A percentile compares a stretch with the other conserved stretches of the same genome.
Evolutionary conservation across 768 basidiomycete genomes (phyloP).

Genomic region (Trametes coccinea): DNA sequence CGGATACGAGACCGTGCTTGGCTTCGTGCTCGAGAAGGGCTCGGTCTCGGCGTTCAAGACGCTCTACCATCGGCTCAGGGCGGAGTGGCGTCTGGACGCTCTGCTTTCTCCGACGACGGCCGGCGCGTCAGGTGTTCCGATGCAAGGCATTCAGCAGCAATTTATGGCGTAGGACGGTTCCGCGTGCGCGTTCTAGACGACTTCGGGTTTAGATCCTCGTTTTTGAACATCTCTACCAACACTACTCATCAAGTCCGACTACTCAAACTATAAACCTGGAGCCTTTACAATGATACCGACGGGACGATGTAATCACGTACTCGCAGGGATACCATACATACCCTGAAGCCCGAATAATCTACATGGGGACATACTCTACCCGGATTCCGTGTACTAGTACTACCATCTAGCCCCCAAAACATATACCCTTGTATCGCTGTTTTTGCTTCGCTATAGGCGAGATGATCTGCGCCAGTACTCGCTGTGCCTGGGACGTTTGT

Average conservation of each 20-base stretch:
- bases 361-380: not conserved
- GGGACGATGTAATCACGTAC: not conserved
- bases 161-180: conserved; percentile 19
- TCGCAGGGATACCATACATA: not conserved
- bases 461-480: too few relatives aligned
- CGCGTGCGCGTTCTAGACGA: not conserved
- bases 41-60: conserved; percentile 83
- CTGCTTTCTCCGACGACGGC: conserved; percentile 27
- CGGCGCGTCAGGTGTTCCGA: conserved; percentile 6
- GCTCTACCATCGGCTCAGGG: conserved; percentile 70
- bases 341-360: not conserved
- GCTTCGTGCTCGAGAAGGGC: conserved; percentile 87
- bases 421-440: too few relatives aligned
- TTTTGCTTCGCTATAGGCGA: too few relatives aligned
- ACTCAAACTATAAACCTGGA: too few relatives aligned
- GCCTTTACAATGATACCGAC: too few relatives aligned
- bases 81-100: conserved; percentile 58
- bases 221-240: not conserved
- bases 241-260: not conserved
- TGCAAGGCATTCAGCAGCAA: conserved; percentile 27
- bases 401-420: too few relatives aligned
- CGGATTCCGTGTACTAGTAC: too few relatives aligned
- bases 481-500: too few relatives aligned
- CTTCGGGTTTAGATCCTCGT: not conserved
- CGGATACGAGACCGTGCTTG: conserved; percentile 62